Base-by-base conservation (phyloP, 1,284 basidiomycete species). In the Phlebopus sp. region DNA sequence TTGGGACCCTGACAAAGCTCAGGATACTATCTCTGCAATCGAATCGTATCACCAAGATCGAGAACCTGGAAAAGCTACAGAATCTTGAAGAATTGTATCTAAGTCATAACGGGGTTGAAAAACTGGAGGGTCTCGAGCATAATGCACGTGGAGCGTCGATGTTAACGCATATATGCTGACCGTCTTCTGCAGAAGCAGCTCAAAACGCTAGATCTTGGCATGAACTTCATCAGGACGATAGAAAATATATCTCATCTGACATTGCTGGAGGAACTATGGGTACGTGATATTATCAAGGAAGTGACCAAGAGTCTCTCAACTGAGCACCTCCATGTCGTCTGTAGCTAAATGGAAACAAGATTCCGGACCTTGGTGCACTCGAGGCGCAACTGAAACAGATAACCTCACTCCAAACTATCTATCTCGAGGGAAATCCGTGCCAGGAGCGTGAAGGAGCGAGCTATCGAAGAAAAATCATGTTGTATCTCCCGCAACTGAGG, bases 391-490 rank as follows among this genome's bases (percentile, higher is more conserved):
- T 97, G n/a, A 76, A 78, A 27, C 70, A 77, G n/a, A 74, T 90
- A 32, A 48, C 70, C 2, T 75, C 81, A 3, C 76, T 99, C 11
- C 80, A 89, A 62, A 99, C 97, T 1, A 77, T 99, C 7, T 99
- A 99, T 67, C 79, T 99, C 27, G 96, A 99, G 69, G 86, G 84
- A 6, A 99, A 99, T 65, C 97, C 97, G 2, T 89, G 90, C 53
- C 93, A 98, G 67, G 76, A 70, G 34, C 76, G 76, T 15, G 92
- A 97, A 60, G 86, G 82, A 56, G 71, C 80, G 1, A 81, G 78
- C 15, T 99, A 99, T 67, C 75, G 94, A 55, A 76, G 96, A 46
- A 99, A 97, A 72, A 76, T 99, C 51, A 93, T 90, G 62, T 70
- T 98, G 36, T 82, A 86, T 4, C 71, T 97, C 15, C 94, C 95